Conservation (phyloP, 495 filamentous ascomycete genomes). For the Aspergillus saccharolyticus region DNA sequence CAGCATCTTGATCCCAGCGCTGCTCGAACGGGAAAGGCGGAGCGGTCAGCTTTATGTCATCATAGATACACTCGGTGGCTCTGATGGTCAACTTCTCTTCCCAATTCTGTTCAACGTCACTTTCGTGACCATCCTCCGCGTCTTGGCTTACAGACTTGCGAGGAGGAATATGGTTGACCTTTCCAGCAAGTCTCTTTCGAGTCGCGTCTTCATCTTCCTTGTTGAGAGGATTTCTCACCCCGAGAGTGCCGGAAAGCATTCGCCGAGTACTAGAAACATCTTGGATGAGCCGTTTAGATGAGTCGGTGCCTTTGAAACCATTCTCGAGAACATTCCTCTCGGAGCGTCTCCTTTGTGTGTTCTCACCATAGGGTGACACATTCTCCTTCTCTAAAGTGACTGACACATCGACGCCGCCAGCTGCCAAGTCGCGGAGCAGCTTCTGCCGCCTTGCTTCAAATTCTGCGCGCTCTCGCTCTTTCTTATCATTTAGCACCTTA, state of each 20-base stretch:
- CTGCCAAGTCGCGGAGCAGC: slow-evolving; percentile 46
- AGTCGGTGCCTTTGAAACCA: slow-evolving; percentile 13
- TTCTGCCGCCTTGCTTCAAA: slow-evolving; percentile 50
- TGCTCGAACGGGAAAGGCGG: slow-evolving; percentile 90
- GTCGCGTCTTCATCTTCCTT: slow-evolving; percentile 62
- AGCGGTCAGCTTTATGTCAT: slow-evolving; percentile 65
- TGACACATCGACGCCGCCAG: slow-evolving; percentile 49
- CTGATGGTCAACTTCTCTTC: slow-evolving; percentile 62
- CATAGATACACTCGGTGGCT: slow-evolving; percentile 78
- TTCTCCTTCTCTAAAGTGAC: slow-evolving; percentile 33
- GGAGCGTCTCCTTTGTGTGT: slow-evolving; percentile 5
- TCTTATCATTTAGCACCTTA: neutral
- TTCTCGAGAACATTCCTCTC: slow-evolving; percentile 13
- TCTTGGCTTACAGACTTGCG: slow-evolving; percentile 17
- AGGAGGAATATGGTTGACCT: slow-evolving; percentile 19
- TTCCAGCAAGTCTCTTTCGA: slow-evolving; percentile 48
- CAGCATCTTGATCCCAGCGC: slow-evolving; percentile 77
- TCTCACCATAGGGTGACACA: slow-evolving; percentile 17
- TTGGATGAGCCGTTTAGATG: slow-evolving; percentile 41
- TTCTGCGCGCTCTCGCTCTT: slow-evolving; percentile 7
- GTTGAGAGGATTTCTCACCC: slow-evolving; percentile 59
- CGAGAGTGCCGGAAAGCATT: slow-evolving; percentile 69
- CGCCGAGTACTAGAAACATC: slow-evolving; percentile 62
- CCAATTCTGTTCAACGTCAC: slow-evolving; percentile 53
- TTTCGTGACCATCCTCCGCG: slow-evolving; percentile 16